These are phyloP conservation scores for Ciborinia camelliae DNA, from an alignment of 2,329 filamentous ascomycete genomes.

Conservation along the genomic window DNA sequence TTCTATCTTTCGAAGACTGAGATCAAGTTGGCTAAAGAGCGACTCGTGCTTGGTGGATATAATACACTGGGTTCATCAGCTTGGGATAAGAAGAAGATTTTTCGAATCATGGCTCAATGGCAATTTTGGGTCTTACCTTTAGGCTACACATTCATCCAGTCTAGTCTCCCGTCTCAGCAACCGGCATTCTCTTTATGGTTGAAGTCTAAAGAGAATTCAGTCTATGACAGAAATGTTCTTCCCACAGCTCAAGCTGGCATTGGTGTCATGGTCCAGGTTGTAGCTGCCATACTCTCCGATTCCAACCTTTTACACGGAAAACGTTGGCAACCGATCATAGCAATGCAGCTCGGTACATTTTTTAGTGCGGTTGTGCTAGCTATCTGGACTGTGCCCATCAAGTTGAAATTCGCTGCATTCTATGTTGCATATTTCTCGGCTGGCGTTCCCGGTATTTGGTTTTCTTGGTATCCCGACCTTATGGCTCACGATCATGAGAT, in stretches of 20 bases:
- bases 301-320: slow-evolving; percentile 29
- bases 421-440: slow-evolving; percentile 21
- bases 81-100: slow-evolving; percentile 30
- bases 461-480: slow-evolving; percentile 25
- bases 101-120: slow-evolving; percentile 30
- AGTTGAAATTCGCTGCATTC: slow-evolving; percentile 18
- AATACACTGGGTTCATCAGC: slow-evolving; percentile 27
- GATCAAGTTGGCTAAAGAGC: slow-evolving; percentile 22
- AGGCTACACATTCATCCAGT: slow-evolving; percentile 31
- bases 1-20: slow-evolving; percentile 38
- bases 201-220: slow-evolving; percentile 22
- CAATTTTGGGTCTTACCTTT: slow-evolving; percentile 32
- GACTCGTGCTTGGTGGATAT: slow-evolving; percentile 27
- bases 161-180: slow-evolving; percentile 25
- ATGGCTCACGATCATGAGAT: slow-evolving; percentile 27
- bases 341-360: slow-evolving; percentile 29
- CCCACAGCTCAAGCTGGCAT: slow-evolving; percentile 28
- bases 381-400: slow-evolving; percentile 22
- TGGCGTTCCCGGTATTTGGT: slow-evolving; percentile 25
- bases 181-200: slow-evolving; percentile 29
- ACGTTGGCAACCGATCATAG: slow-evolving; percentile 29
- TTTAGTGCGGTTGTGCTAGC: slow-evolving; percentile 34
- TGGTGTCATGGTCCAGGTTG: slow-evolving; percentile 26
- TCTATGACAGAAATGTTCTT: slow-evolving; percentile 29
- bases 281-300: slow-evolving; percentile 31